Percentiles rank a stretch among this genome's conserved stretches.
Evolutionary conservation across 495 filamentous ascomycete species (phyloP).

Genomic region (Podospora sp.): DNA sequence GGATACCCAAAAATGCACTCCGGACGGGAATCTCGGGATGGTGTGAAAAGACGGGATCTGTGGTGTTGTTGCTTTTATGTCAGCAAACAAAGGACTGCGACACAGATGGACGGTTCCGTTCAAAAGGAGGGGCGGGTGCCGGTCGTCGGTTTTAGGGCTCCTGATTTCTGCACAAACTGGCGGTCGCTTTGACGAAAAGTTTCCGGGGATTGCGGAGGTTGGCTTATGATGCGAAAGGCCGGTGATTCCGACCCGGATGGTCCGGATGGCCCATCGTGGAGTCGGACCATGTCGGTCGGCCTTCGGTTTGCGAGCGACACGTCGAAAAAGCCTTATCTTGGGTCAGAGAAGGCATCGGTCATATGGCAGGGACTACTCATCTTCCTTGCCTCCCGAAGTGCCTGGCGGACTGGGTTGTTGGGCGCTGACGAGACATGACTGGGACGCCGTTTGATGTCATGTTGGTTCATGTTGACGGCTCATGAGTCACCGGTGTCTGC

Average conservation of each 20-base stretch:
- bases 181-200: not conserved
- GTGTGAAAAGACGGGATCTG: not conserved
- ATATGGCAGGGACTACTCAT: not conserved
- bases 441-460: not conserved
- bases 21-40: not conserved
- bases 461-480: not conserved
- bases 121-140: not conserved
- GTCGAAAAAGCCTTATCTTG: too few species aligned
- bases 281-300: not conserved
- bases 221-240: not conserved
- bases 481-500: not conserved
- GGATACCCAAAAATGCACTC: not conserved
- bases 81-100: not conserved
- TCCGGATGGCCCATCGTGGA: not conserved
- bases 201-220: not conserved
- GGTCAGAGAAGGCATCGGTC: not conserved
- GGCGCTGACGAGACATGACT: not conserved
- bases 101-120: not conserved
- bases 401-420: not conserved
- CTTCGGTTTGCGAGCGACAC: not conserved
- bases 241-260: conserved; percentile 1
- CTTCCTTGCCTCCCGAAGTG: not conserved
- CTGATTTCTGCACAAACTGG: not conserved
- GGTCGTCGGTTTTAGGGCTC: not conserved
- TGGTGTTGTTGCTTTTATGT: not conserved